Evolutionary conservation across 768 basidiomycete genomes (phyloP), one percentile per base, ranked within the genome.

Genomic region (Cyathus striatus): DNA sequence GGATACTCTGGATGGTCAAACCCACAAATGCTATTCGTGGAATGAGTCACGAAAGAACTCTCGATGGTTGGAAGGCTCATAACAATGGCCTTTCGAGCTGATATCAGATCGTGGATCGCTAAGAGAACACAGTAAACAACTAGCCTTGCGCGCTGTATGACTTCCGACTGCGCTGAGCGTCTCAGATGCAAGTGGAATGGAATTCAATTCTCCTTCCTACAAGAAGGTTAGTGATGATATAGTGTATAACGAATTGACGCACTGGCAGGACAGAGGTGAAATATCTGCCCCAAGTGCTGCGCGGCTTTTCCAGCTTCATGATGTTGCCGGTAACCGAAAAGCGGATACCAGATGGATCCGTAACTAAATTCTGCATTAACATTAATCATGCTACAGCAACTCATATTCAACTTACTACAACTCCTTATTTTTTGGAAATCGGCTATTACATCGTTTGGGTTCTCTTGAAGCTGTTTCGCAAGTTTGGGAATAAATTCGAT

Each of bases 1-100:
- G 95, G 84, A 53, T 83, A 83, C 47, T 94, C 90, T 5, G 83
- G 79, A 56, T 95, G 84, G 42, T 79, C 64, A 59, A 86, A 93
- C 20, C 90, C 88, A 56, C 73, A 70, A 27, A 93, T 83, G 22
- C 85, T 82, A 57, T 84, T 90, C 0, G 88, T 76, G 6, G 80
- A 82, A 57, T 92, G 85, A 7, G 70, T 78, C 16, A 80, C 86
- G 60, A 82, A 98, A 2, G 90, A 86, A 54, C 91, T 95, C 65
- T 99, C 96, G 48, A 97, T 95, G 3, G 91, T 92, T 1, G 93
- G 86, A 44, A 98, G 75, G 47, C 89, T 83, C 63, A 94, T 85
- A 18, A 98, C 75, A 22, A 91, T 73, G 21, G 86, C 89, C 87
- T 92, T 35, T 12, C 32, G 44, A 27, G 21, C 14, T 9, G 21